A percentile compares a stretch with the other conserved stretches of the same genome.
These are phyloP conservation scores for Fusarium clavum DNA, from an alignment of 2,329 filamentous ascomycete species.

Conservation along the genomic window DNA sequence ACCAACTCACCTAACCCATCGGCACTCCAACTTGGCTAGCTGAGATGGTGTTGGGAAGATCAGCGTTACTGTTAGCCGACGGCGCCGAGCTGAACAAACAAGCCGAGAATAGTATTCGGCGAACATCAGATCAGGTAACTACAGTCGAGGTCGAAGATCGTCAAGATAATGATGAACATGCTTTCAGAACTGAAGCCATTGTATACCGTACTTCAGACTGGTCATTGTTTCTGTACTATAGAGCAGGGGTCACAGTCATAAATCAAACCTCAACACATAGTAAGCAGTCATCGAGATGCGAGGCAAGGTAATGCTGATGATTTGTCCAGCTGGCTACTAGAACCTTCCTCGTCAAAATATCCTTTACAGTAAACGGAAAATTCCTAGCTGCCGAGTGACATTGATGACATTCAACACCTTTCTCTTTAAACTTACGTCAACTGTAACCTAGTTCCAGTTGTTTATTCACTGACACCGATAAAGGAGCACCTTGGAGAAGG, in stretches of 20 bases:
- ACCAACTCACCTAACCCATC: neutral
- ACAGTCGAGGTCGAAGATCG: neutral
- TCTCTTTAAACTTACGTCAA: neutral
- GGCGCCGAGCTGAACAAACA: neutral
- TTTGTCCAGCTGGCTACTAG: neutral
- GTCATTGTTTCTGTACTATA: neutral
- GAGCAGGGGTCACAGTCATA: neutral
- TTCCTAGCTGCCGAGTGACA: neutral
- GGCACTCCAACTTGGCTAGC: neutral
- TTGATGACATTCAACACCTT: neutral
- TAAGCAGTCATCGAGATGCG: neutral
- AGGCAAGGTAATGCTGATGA: neutral
- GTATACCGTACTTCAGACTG: neutral
- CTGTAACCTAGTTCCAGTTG: neutral
- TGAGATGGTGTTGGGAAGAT: neutral
- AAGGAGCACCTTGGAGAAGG: neutral
- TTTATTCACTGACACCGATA: neutral
- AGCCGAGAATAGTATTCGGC: neutral
- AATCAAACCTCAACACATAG: neutral
- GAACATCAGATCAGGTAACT: neutral
- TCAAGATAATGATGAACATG: neutral
- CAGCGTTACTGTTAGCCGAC: neutral
- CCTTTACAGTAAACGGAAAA: neutral
- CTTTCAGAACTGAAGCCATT: neutral
- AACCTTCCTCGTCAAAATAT: neutral